Conservation (phyloP, 1,284 basidiomycete species). For the Chiua sp. region DNA sequence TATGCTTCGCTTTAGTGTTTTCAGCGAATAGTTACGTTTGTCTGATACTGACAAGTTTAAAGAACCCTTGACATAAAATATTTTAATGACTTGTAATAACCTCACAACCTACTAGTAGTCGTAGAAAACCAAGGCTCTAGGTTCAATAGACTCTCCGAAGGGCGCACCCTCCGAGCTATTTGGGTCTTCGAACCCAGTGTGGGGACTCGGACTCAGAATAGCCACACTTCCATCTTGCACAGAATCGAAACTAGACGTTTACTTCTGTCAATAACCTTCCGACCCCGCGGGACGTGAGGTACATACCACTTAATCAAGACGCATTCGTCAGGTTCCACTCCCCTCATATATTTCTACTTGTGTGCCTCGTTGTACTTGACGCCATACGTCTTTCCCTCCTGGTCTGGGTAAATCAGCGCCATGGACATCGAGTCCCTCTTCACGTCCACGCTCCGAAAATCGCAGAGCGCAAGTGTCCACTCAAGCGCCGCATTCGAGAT, state of each 20-base stretch:
- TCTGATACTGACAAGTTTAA: too few relatives aligned
- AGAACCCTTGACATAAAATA: too few relatives aligned
- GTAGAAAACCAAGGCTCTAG: slow-evolving; percentile 45
- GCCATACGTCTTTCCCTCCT: slow-evolving; percentile 22
- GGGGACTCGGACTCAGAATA: slow-evolving; percentile 47
- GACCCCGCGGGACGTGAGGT: neutral
- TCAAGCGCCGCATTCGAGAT: slow-evolving; percentile 52
- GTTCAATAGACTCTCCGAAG: slow-evolving; percentile 43
- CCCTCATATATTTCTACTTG: slow-evolving; percentile 35
- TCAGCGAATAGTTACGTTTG: too few relatives aligned
- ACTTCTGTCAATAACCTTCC: neutral
- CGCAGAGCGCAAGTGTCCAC: slow-evolving; percentile 54
- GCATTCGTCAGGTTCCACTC: slow-evolving; percentile 49
- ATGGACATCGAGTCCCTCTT: slow-evolving; percentile 43
- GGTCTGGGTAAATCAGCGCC: slow-evolving; percentile 29
- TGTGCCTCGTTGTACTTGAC: slow-evolving; percentile 28
- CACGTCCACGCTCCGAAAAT: slow-evolving; percentile 48
- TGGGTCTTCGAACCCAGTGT: slow-evolving; percentile 48
- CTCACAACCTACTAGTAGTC: slow-evolving; percentile 17
- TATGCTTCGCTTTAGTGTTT: too few relatives aligned
- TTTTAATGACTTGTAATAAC: neutral
- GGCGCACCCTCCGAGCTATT: slow-evolving; percentile 39
- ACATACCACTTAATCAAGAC: slow-evolving; percentile 55
- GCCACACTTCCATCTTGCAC: slow-evolving; percentile 43
- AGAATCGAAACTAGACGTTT: slow-evolving; percentile 12